Base-by-base conservation (phyloP, 495 filamentous ascomycete genomes). In the Lentithecium fluviatile region DNA sequence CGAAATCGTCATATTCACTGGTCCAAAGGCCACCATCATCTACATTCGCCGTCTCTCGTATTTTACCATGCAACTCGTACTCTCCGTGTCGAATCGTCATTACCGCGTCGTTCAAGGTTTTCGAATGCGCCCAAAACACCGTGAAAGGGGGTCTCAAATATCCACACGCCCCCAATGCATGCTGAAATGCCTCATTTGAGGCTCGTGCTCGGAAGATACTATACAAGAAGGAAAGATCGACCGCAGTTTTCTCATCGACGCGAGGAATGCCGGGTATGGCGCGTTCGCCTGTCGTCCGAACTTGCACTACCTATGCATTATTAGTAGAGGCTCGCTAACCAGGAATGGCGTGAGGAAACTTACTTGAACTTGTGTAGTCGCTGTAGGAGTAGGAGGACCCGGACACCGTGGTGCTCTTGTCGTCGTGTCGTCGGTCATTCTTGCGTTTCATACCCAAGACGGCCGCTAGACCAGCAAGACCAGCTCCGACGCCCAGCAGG, bases 371-470 rank as follows among this genome's bases (percentile, higher is more conserved):
- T 15, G 73, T 74, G 54, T 75, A 75, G 50, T 72, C 67, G 54
- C 67, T 67, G 58, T 61, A 55, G 47, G 42, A 67, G 2, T 40
- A 45, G 21, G 67, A 69, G 2, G 60, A 59, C 21, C 56, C 65
- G 10, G 61, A 62, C 12, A 49, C 40, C 12, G 53, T 62, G 37
- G 71, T 73, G 56, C 62, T 69, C 68, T 72, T 69, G 56, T 75
- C 65, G 52, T 74, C 71, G n/a, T 73, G 60, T 49, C 63, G 81
- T 48, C 81, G 76, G 51, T 88, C 81, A 57, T 72, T 74, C 66
- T 73, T 77, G 65, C 86, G 82, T 78, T 82, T 88, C 71, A 95
- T 65, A n/a, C 90, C 91, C 48, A 96, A 77, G 38, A 89, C 77
- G 24, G 91, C 74, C 52, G 86, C 86, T 62, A 91, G 70, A 21